Base-by-base conservation (phyloP, 352 stramenopile genomes). In the Vaucheria bursata region DNA sequence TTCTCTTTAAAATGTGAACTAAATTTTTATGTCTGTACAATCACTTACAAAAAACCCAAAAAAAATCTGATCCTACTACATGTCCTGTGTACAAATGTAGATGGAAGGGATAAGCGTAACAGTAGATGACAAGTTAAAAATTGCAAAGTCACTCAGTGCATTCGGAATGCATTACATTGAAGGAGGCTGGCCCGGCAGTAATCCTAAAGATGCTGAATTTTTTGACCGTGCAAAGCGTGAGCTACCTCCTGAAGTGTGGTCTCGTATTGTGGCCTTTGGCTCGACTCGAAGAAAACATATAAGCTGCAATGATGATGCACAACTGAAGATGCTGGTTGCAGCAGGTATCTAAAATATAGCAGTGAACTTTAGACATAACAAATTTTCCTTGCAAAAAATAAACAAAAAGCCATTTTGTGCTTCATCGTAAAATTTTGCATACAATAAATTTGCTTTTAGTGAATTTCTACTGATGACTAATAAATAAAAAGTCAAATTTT, bases 141-240 rank as follows among this genome's bases (percentile, higher is more conserved):
- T 83, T n/a, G 65, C 78, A 18, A 66, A 34, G 8, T 40, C 73
- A 37, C 73, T 83, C 12, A 34, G 74, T 70, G 69, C 72, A 32
- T 83, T 83, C 32, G 78, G 78, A 1, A 83, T 83, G 78, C 72
- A 79, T 69, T 80, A 83, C 78, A 83, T 93, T 68, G 88, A 93
- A 81, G 87, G 86, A 25, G 89, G 89, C 25, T 93, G 87, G 87
- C 89, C 89, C 2, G 88, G 88, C 65, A 87, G 80, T n/a, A 93
- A 93, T 71, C 87, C 87, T 6, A 93, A 93, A 79, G 89, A 93
- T 83, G 85, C 86, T 31, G 85, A 90, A 78, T 91, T 91, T 78
- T 93, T 93, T 79, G 29, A 52, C 34, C 85, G 88, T 34, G 84
- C 85, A 1, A 84, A 85, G 81, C 49, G 37, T 31, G 87, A 91